Evolutionary conservation across 768 basidiomycete species (phyloP), one percentile per base, ranked within the genome.

Genomic region (Pisolithus orientalis): DNA sequence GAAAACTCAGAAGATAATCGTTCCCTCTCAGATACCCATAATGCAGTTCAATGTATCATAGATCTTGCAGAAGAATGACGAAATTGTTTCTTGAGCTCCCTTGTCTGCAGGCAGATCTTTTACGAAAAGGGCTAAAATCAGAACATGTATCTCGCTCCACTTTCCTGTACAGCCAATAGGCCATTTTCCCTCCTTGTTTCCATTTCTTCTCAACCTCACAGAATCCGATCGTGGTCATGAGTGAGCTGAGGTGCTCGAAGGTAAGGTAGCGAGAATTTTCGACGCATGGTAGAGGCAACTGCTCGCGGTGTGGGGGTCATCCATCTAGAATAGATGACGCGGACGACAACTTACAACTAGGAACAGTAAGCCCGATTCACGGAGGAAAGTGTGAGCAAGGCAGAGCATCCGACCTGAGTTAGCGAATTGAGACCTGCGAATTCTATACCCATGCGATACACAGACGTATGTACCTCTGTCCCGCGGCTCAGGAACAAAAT

Each of bases 221-320:
- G 62, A 93, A 94, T 0, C 90, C 90, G 6, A 91, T 63, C 6
- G 69, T 60, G 0, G 62, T 52, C 84, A 91, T 84, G 40, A 91
- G 68, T 3, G 64, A 63, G 24, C 67, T 67, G 6, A 94, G 74
- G 43, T 77, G 78, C 17, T 79, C 76, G 16, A 79, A 72, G 9
- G 84, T 80, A 56, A 90, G 68, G 64, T 94, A 94, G 13, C 94
- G 81, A 4, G 93, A 94, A 65, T 96, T 96, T 28, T 74, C 65
- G 13, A 94, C 76, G 63, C 94, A 96, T 3, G 94, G 85, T 16
- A 86, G 73, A 2, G 94, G 94, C 10, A 96, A 80, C 89, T 91
- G 52, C 44, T 13, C n/a, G 27, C 8, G 37, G 27, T 16, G 27
- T 64, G 34, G 65, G 58, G 10, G 31, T 39, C 49, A 37, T 50